Percentiles rank a stretch among this genome's conserved stretches.
These are phyloP conservation scores for Fusarium euwallaceae DNA, from an alignment of 2,329 filamentous ascomycete genomes.

Conservation along the genomic window DNA sequence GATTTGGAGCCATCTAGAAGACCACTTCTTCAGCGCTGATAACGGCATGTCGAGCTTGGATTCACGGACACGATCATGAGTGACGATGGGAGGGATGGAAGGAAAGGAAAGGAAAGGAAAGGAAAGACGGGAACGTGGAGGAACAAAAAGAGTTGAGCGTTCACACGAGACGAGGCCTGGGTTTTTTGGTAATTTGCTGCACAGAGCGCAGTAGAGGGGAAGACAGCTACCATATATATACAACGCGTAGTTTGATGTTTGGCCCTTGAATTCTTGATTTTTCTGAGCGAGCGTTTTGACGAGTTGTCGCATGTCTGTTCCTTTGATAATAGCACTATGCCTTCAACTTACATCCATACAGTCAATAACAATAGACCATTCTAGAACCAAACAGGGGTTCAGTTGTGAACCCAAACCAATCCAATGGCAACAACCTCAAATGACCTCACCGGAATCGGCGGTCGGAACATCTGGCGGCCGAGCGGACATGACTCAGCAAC, in stretches of 20 bases:
- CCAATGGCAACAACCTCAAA: conserved; percentile 21
- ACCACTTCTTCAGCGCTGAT: neutral
- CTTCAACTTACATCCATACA: neutral
- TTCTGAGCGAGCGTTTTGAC: neutral
- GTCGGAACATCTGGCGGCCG: conserved; percentile 43
- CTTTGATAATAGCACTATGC: neutral
- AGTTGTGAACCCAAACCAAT: neutral
- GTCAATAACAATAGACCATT: neutral
- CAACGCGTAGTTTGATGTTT: conserved; percentile 1
- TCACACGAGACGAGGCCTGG: conserved; percentile 8
- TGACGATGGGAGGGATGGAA: neutral
- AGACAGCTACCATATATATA: conserved; percentile 7
- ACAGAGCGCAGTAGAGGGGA: neutral
- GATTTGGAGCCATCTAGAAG: neutral
- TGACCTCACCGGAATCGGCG: conserved; percentile 13
- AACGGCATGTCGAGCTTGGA: conserved; percentile 2
- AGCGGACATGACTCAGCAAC: conserved; percentile 42
- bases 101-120: neutral
- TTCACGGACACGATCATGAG: neutral
- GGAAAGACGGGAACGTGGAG: neutral
- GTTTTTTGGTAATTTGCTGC: neutral
- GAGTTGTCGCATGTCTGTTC: neutral
- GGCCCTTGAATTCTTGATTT: neutral
- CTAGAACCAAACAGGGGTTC: conserved; percentile 3
- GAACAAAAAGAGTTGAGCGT: conserved; percentile 2